phyloP scores from a whole-genome alignment of 208 protist species.

The Acanthamoeba divionensis region DNA sequence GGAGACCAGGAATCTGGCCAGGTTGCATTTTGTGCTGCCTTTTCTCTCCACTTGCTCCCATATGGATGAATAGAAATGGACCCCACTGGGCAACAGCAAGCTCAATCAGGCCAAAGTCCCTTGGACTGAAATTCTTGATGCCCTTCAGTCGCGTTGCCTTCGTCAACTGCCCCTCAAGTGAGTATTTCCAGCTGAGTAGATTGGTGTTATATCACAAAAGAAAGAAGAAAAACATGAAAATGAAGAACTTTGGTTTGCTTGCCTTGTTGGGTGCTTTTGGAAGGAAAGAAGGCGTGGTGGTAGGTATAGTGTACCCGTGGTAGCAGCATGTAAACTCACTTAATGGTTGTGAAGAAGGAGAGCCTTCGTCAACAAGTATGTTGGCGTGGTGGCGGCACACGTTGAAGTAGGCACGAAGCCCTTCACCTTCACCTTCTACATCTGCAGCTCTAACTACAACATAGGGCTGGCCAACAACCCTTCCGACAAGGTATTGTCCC shows the following conservation, averaged over 20 bases:
- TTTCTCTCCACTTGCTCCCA: too few relatives aligned
- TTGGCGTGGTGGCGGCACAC: conserved; percentile 36
- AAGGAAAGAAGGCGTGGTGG: too few relatives aligned
- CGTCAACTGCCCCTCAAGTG: neutral
- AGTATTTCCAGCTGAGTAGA: neutral
- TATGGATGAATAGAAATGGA: neutral
- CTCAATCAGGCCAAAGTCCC: neutral
- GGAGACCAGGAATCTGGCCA: too few relatives aligned
- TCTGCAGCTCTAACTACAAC: conserved; percentile 3
- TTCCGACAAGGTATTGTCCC: neutral
- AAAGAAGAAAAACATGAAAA: neutral
- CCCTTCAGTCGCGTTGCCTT: neutral
- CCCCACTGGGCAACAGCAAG: conserved; percentile 1
- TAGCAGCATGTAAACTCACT: conserved; percentile 24
- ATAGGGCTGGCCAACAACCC: conserved; percentile 7
- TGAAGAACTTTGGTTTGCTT: neutral
- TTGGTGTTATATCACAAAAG: too few relatives aligned
- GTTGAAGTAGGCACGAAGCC: conserved; percentile 37
- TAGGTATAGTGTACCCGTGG: conserved; percentile 54
- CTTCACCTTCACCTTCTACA: neutral
- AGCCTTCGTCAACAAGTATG: neutral
- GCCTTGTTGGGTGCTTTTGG: too few relatives aligned
- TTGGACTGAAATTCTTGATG: conserved; percentile 34
- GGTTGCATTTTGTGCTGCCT: too few relatives aligned
- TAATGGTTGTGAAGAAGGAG: too few relatives aligned